phyloP scores from a whole-genome alignment of 73 alveolate genomes.

The Chromera velia region DNA sequence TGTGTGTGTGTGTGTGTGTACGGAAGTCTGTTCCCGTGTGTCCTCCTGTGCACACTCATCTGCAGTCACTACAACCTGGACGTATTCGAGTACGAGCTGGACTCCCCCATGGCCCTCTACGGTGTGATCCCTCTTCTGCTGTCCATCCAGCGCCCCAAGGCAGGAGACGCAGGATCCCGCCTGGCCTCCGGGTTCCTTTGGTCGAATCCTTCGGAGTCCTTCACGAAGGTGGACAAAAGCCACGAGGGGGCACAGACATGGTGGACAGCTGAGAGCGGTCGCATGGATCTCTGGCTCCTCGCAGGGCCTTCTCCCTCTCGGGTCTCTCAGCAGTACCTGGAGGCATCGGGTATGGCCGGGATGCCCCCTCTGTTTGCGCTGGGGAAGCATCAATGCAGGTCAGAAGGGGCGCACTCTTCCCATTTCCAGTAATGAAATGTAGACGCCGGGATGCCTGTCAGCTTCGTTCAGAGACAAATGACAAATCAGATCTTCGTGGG shows the following conservation, averaged over 20 bases:
- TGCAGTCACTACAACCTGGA: conserved; percentile 25
- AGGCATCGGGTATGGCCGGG: conserved; percentile 15
- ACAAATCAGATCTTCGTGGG: too few relatives aligned
- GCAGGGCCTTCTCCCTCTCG: conserved; percentile 30
- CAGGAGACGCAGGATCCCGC: too few relatives aligned
- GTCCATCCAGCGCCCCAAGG: conserved; percentile 13
- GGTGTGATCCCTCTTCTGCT: conserved; percentile 23
- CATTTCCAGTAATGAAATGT: too few relatives aligned
- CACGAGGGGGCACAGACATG: not conserved
- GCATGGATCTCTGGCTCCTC: conserved; percentile 25
- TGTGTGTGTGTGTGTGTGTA: too few relatives aligned
- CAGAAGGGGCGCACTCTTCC: too few relatives aligned
- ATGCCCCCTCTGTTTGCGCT: conserved; percentile 26
- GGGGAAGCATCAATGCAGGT: conserved; percentile 43
- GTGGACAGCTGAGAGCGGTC: conserved; percentile 37
- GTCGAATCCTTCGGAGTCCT: conserved; percentile 36
- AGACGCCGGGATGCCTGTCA: too few relatives aligned
- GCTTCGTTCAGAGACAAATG: too few relatives aligned
- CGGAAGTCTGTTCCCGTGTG: too few relatives aligned
- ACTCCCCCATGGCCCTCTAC: conserved; percentile 27
- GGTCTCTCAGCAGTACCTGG: conserved; percentile 17
- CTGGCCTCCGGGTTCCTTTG: conserved; percentile 31
- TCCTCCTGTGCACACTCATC: too few relatives aligned
- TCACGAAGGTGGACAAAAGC: not conserved
- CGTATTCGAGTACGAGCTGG: conserved; percentile 30